phyloP scores from a whole-genome alignment of 768 basidiomycete genomes.

The Tylopilus felleus region DNA sequence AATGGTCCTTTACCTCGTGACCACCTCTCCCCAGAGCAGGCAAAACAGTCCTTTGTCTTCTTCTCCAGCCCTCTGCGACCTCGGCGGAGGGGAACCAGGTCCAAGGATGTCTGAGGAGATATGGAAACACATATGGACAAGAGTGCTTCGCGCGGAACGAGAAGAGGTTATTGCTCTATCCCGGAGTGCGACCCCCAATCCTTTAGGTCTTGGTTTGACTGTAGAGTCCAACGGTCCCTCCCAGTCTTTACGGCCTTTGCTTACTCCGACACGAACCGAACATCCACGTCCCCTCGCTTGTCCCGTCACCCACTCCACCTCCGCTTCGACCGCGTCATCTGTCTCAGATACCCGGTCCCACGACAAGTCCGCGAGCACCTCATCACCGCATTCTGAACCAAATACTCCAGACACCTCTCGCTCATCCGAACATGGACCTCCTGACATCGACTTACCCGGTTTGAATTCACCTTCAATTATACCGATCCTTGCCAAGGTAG shows the following conservation, averaged over 20 bases:
- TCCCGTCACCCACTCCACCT: constrained; percentile 36
- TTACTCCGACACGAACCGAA: constrained; percentile 42
- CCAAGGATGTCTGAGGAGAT: constrained; percentile 84
- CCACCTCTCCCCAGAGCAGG: constrained; percentile 28
- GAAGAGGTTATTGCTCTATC: constrained; percentile 34
- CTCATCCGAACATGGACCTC: constrained; percentile 36
- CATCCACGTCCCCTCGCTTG: constrained; percentile 35
- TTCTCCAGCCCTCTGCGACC: constrained; percentile 20
- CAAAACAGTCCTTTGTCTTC: constrained; percentile 17
- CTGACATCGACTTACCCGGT: constrained; percentile 63
- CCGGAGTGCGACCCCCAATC: constrained; percentile 36
- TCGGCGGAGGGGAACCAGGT: constrained; percentile 55
- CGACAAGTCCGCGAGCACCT: constrained; percentile 47
- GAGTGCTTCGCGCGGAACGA: constrained; percentile 64
- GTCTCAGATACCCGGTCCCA: constrained; percentile 46
- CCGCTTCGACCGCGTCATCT: constrained; percentile 51
- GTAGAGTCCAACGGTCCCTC: constrained; percentile 32
- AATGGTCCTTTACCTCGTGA: constrained; percentile 77
- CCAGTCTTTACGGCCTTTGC: constrained; percentile 42
- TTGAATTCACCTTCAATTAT: constrained; percentile 61
- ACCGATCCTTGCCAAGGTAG: constrained; percentile 88
- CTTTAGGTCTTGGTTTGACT: constrained; percentile 45
- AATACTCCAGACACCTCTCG: constrained; percentile 56
- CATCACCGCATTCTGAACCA: constrained; percentile 42
- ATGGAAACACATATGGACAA: constrained; percentile 83